Base-by-base conservation (phyloP, 176 grass and related monocot genomes). In the Oryza longistaminata region DNA sequence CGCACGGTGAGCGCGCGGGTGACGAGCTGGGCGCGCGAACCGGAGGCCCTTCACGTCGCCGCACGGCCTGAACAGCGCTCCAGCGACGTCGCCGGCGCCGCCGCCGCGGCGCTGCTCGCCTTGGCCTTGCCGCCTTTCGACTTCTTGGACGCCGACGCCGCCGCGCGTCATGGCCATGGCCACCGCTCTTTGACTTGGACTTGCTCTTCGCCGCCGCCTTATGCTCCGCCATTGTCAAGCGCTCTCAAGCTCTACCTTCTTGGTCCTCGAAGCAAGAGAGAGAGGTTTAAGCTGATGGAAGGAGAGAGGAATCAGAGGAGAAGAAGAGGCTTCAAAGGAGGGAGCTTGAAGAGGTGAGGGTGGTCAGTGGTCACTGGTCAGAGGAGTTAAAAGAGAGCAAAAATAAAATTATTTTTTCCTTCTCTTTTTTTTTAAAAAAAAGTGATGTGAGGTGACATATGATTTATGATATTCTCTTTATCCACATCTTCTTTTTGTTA, bases 1-100 rank as follows among this genome's bases (percentile, higher is more conserved):
- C 95, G 92, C 22, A 98, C 95, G 45, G 95, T 98, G 80, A 98
- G 92, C 52, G 95, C 94, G 67, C 88, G 91, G 64, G 92, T 91
- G 15, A 97, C 89, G 70, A 97, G 88, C 80, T 95, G 95, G 35
- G 85, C 89, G 19, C 95, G n/a, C 93, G 76, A 98, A 98, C 27
- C 95, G 91, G 80, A 98, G 86, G 14, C 93, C 95, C 73, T 94
- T 92, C 6, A 93, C 89, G 72, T 93, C 95, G 13, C 80, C 70
- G 87, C 95, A 91, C 21, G 95, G 87, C 80, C 74, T 85, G 89
- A 98, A 97, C 67, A 85, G 93, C 62, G 92, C 80, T 93, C 93
- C n/a, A 88, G 83, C 16, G 66, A 79, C 11, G 82, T 37, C 60
- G 79, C 58, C 11, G 82, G 35, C 60, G 83, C 49, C 14, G 13